Conservation (phyloP, 208 protist species). For the Leishmania amazonensis region DNA sequence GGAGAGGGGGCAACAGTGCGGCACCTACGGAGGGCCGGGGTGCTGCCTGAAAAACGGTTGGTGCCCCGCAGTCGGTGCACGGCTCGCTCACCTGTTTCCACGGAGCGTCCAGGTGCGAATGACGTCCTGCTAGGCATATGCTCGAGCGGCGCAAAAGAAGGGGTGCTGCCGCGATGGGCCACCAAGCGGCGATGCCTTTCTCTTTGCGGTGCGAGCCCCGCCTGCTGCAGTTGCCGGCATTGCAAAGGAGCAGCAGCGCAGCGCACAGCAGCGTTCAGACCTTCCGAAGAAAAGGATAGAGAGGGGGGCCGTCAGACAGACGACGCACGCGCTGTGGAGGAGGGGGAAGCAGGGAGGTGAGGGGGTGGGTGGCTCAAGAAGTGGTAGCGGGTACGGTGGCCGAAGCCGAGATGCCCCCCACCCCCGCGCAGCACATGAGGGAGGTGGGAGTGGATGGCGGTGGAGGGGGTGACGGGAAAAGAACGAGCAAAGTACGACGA, state of each 20-base stretch:
- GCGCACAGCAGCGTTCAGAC: neutral
- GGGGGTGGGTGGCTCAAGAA: neutral
- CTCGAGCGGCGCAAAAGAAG: too few species aligned
- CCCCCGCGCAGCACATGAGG: too few species aligned
- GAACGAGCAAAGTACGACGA: too few species aligned
- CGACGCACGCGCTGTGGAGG: neutral
- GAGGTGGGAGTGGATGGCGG: too few species aligned
- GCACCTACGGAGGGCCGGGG: neutral
- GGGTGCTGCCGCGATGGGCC: neutral
- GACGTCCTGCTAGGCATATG: neutral
- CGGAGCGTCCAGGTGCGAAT: neutral
- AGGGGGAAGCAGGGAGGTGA: neutral
- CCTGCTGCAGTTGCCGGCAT: neutral
- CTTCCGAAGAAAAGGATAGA: neutral
- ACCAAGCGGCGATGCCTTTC: neutral
- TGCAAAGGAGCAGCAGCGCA: neutral
- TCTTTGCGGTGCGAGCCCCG: neutral
- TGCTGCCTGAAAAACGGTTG: neutral
- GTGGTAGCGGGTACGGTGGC: too few species aligned
- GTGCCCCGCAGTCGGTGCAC: neutral
- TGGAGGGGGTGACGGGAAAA: too few species aligned
- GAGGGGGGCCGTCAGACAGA: neutral
- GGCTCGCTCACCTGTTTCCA: neutral
- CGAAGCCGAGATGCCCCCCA: too few species aligned
- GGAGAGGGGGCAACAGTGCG: neutral